Base-by-base conservation (phyloP, 1,284 basidiomycete species). In the Coniferiporia sulphurascens region DNA sequence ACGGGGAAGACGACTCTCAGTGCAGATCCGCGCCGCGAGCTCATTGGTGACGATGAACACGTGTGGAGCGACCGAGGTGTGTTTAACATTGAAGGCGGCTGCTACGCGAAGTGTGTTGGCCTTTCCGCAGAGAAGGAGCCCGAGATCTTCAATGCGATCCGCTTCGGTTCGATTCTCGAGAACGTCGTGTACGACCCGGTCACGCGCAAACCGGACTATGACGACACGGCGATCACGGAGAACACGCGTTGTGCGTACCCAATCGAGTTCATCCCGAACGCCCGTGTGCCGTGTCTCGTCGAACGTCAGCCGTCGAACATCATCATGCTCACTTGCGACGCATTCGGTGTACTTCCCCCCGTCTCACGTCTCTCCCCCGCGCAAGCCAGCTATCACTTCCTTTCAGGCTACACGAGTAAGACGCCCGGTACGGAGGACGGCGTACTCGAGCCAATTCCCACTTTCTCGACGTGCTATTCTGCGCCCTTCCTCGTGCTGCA, bases 51-150 rank as follows among this genome's bases (percentile, higher is more conserved):
- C 72, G 95, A 98, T 72, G 95, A 98, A 78, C 95, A 98, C 73
- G 95, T 98, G 70, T 98, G 95, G 95, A 94, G 93, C 35, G 95
- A 97, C 75, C 86, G 82, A 21, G 97, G 96, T 74, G 96, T 99
- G 63, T 99, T 99, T 87, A 99, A 99, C 85, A 99, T 99, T 69
- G 96, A 99, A 74, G 96, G 96, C 68, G 96, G 97, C 60, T 99
- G 96, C 79, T 99, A 99, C 75, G 96, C 96, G 76, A 99, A 99
- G 81, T 91, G 87, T 75, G 92, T 99, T 79, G 97, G 97, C 79
- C 87, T 99, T 66, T 93, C 91, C 52, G 87, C 87, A 19, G 93
- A 97, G 77, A 98, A 92, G 81, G 96, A 99, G 75, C 96, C 96
- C 62, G 97, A 98, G 75, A 99, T 99, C 74, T 97, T 77, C 84